phyloP scores from a whole-genome alignment of 805 yeast genomes.

The Grigorovia transvaalensis region DNA sequence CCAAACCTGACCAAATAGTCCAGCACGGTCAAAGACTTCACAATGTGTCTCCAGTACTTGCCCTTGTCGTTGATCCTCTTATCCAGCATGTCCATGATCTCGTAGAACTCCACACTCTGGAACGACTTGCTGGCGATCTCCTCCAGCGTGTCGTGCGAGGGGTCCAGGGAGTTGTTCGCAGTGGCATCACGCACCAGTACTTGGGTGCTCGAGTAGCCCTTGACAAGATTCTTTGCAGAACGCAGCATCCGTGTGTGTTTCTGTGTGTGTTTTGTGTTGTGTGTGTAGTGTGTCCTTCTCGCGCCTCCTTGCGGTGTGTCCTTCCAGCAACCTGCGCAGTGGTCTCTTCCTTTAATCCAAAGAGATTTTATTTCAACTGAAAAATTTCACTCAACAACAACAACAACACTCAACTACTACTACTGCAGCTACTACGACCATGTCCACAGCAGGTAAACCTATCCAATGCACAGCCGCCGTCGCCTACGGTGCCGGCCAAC shows the following conservation, averaged over 20 bases:
- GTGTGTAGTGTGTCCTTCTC: neutral
- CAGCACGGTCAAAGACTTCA: constrained; percentile 76
- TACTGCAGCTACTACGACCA: neutral
- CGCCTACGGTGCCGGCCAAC: constrained; percentile 91
- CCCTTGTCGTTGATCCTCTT: constrained; percentile 91
- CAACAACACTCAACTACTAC: no score
- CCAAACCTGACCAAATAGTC: constrained; percentile 83
- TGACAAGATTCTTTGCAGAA: constrained; percentile 63
- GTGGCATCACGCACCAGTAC: constrained; percentile 88
- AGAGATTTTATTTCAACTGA: neutral
- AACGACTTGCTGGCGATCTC: constrained; percentile 69
- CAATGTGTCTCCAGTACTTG: constrained; percentile 93
- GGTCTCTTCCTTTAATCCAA: no score
- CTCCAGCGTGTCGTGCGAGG: constrained; percentile 75
- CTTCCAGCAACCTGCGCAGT: no score
- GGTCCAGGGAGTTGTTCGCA: constrained; percentile 76
- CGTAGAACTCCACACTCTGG: constrained; percentile 64
- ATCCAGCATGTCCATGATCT: constrained; percentile 90
- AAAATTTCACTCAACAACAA: no score
- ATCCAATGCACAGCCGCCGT: constrained; percentile 92
- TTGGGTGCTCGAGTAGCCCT: constrained; percentile 80
- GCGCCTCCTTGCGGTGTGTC: neutral
- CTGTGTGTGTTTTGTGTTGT: neutral
- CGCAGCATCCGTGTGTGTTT: constrained; percentile 30
- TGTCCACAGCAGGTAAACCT: constrained; percentile 30